Conservation (phyloP, 2,329 filamentous ascomycete species). For the Pseudogymnoascus sp. region DNA sequence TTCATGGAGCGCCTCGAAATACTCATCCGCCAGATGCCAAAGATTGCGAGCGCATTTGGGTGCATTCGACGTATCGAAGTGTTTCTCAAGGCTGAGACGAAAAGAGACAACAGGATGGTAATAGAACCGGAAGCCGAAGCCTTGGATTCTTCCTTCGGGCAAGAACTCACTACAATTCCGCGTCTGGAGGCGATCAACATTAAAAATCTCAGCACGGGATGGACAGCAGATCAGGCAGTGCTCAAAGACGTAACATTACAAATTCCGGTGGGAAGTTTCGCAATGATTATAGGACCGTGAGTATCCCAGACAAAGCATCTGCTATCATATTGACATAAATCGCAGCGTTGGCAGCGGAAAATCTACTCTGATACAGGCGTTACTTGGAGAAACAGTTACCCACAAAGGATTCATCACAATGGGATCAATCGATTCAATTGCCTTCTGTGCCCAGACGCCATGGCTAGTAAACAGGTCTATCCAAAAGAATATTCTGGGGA, state of each 20-base stretch:
- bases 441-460: constrained; percentile 38
- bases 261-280: constrained; percentile 12
- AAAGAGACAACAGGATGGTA: background rate
- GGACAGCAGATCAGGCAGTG: constrained; percentile 6
- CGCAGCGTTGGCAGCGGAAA: constrained; percentile 27
- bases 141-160: background rate
- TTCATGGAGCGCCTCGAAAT: constrained; percentile 8
- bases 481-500: constrained; percentile 34
- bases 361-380: constrained; percentile 21
- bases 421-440: constrained; percentile 19
- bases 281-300: constrained; percentile 25
- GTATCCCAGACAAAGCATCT: background rate
- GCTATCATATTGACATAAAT: background rate
- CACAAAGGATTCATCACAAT: constrained; percentile 14
- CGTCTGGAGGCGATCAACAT: background rate
- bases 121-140: background rate
- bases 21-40: constrained; percentile 5
- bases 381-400: constrained; percentile 21
- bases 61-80: background rate
- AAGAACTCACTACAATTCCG: background rate
- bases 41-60: background rate
- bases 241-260: constrained; percentile 15
- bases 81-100: background rate
- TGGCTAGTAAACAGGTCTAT: constrained; percentile 39
- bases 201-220: constrained; percentile 3